Percentiles rank a stretch among this genome's conserved stretches.
phyloP scores from a whole-genome alignment of 176 grass and related monocot genomes.

The Juncus effusus region DNA sequence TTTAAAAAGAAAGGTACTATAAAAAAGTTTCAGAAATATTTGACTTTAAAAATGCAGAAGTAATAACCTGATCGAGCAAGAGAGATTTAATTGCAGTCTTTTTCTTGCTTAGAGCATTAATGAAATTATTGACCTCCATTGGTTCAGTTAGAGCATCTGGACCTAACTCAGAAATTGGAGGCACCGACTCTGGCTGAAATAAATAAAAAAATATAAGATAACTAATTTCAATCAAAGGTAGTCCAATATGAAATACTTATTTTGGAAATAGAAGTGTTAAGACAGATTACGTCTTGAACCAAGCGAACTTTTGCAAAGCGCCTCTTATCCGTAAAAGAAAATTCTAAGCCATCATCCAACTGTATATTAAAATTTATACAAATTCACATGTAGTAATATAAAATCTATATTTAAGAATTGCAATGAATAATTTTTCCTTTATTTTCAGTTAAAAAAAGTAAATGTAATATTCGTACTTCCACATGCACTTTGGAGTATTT shows the following conservation, averaged over 20 bases:
- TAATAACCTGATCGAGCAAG: constrained; percentile 68
- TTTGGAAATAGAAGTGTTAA: background rate
- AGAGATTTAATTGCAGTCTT: constrained; percentile 52
- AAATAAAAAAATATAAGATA: constrained; percentile 7
- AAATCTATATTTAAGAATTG: constrained; percentile 5
- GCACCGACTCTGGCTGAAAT: constrained; percentile 52
- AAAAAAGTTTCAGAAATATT: constrained; percentile 7
- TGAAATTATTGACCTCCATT: constrained; percentile 44
- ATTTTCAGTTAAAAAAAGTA: background rate
- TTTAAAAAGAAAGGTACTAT: background rate
- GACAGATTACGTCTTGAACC: constrained; percentile 42
- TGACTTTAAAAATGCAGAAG: background rate
- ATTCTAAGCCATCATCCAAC: constrained; percentile 69
- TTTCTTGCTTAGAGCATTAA: constrained; percentile 44
- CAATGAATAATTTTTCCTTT: background rate
- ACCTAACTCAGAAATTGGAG: constrained; percentile 72
- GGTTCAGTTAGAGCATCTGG: constrained; percentile 61
- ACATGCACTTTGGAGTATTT: constrained; percentile 68
- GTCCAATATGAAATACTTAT: too few relatives aligned
- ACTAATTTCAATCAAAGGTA: background rate
- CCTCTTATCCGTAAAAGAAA: constrained; percentile 86
- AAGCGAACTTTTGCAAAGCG: constrained; percentile 71
- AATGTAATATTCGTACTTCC: constrained; percentile 33
- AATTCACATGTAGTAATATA: background rate
- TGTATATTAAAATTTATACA: constrained; percentile 34